Evolutionary conservation across 129 eudicot species (phyloP), one percentile per base, ranked within the genome.

Genomic region (Kitagawia praeruptora): DNA sequence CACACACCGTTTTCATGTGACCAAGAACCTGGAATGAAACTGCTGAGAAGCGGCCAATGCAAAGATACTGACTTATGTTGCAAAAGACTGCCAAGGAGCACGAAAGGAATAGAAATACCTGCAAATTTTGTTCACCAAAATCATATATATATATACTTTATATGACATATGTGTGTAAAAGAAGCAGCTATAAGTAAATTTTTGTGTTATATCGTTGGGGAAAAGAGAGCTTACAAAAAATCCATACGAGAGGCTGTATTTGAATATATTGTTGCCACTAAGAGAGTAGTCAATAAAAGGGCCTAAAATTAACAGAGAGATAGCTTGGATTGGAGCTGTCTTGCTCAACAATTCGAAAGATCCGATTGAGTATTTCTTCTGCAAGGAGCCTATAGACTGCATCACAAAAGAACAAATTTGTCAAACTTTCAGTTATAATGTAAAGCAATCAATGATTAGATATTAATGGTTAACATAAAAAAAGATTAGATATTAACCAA

Each of bases 11-110:
- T 78, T 82, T 82, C 85, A 82, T 82, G 67, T 82, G 85, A 45
- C 85, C 85, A 10, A 82, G 66, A 34, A 82, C 85, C 82, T 82
- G 82, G 82, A 82, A 82, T 31, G 85, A 82, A 72, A 77, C 80
- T 53, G 85, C 85, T 21, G 85, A 82, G 75, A 82, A 82, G 75
- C 85, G 85, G 31, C 85, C 85, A 16, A 82, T 82, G 71, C 85
- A 82, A 2, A 82, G 85, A 74, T 82, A 82, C 79, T 78, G 85
- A 67, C 85, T 82, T 39, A 82, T 67, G 42, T 82, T 82, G 79
- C 85, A 82, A 51, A 82, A 82, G 7, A 82, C 85, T 23, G 85
- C 85, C 39, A 82, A 76, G 25, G 82, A 72, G 79, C 82, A 82
- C 0, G 85, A 82, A 34, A 82, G 85, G 34, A 82, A 64, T 19